These are phyloP conservation scores for Ceratobasidium sp. DNA, from an alignment of 1,284 basidiomycete species.

Conservation along the genomic window DNA sequence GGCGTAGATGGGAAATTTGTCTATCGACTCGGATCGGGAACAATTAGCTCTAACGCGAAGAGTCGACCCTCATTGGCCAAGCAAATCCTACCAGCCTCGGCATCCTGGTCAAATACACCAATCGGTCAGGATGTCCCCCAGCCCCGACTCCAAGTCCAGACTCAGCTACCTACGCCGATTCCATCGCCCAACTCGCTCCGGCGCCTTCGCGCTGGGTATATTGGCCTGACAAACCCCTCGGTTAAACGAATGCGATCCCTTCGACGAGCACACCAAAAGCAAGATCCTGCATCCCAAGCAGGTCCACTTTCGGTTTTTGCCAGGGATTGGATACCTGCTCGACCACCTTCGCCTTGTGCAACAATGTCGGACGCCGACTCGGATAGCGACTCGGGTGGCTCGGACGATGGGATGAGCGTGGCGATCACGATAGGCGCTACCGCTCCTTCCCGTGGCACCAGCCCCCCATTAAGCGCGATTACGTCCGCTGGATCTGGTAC, in stretches of 20 bases:
- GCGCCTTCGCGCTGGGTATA: slow-evolving; percentile 18
- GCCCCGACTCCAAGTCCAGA: neutral
- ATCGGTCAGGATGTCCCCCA: neutral
- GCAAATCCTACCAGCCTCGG: neutral
- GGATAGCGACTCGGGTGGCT: slow-evolving; percentile 21
- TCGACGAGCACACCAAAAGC: neutral
- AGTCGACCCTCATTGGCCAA: neutral
- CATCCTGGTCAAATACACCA: neutral
- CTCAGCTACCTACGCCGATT: slow-evolving; percentile 1
- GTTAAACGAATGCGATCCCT: slow-evolving; percentile 35
- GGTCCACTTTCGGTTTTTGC: slow-evolving; percentile 14
- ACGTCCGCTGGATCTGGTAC: neutral
- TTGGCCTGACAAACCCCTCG: slow-evolving; percentile 30
- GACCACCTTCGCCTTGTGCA: slow-evolving; percentile 19
- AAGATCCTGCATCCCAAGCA: neutral
- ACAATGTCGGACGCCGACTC: slow-evolving; percentile 32
- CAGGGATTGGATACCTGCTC: slow-evolving; percentile 6
- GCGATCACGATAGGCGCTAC: neutral
- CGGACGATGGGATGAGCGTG: slow-evolving; percentile 10
- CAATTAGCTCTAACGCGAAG: neutral
- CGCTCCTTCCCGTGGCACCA: slow-evolving; percentile 30
- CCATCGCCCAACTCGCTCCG: slow-evolving; percentile 18
- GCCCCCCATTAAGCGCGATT: slow-evolving; percentile 23
- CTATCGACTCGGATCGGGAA: neutral
- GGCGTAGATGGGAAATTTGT: slow-evolving; percentile 21